Conservation (phyloP, 2,329 filamentous ascomycete species). For the Aspergillus brasiliensis region DNA sequence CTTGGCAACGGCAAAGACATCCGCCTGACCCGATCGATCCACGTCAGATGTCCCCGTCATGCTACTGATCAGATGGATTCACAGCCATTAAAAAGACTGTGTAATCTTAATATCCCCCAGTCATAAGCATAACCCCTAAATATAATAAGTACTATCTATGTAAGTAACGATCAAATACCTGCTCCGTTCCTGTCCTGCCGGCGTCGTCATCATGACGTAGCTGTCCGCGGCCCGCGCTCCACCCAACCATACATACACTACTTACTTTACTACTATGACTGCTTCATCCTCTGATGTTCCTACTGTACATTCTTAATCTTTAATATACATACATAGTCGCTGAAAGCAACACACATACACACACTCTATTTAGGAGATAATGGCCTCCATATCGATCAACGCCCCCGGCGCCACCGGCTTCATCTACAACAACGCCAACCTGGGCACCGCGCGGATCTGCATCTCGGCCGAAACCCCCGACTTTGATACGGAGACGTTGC, state of each 20-base stretch:
- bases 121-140: too few species aligned
- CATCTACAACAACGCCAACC: constrained; percentile 36
- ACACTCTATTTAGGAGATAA: constrained; percentile 16
- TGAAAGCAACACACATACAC: not conserved
- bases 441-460: constrained; percentile 36
- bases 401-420: constrained; percentile 35
- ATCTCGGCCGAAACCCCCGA: constrained; percentile 38
- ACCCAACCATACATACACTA: not conserved
- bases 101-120: too few species aligned
- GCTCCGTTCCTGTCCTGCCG: not conserved
- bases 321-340: too few species aligned
- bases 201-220: constrained; percentile 11
- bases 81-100: too few species aligned
- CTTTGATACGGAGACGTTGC: constrained; percentile 57
- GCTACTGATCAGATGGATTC: too few species aligned
- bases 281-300: too few species aligned
- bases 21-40: not conserved
- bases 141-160: too few species aligned
- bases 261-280: too few species aligned
- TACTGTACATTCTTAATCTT: too few species aligned
- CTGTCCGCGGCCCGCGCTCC: not conserved
- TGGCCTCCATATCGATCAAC: constrained; percentile 39
- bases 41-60: not conserved
- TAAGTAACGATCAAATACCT: not conserved
- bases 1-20: not conserved